phyloP scores from a whole-genome alignment of 164 flowering plant genomes.

The Aristolochia fimbriata region DNA sequence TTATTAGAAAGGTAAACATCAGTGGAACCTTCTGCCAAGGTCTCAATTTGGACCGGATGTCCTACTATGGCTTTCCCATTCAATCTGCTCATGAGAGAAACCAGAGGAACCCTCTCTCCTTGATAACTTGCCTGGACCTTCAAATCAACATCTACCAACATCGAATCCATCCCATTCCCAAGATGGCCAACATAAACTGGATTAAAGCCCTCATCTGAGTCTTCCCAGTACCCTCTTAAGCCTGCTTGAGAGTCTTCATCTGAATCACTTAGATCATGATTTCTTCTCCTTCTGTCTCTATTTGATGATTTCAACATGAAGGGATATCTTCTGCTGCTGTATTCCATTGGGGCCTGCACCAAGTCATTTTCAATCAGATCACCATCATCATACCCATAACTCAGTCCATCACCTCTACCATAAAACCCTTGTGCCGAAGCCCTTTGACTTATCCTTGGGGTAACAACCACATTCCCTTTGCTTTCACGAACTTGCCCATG shows the following conservation, averaged over 20 bases:
- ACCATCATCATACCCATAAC: slow-evolving; percentile 22
- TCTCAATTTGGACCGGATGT: slow-evolving; percentile 67
- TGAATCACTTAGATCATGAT: slow-evolving; percentile 21
- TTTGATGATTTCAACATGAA: slow-evolving; percentile 20
- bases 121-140: slow-evolving; percentile 57
- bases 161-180: slow-evolving; percentile 27
- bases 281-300: slow-evolving; percentile 14
- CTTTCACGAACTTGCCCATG: slow-evolving; percentile 22
- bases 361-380: slow-evolving; percentile 22
- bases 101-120: slow-evolving; percentile 66
- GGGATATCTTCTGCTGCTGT: slow-evolving; percentile 22
- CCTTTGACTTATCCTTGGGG: slow-evolving; percentile 10
- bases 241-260: slow-evolving; percentile 31
- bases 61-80: slow-evolving; percentile 82
- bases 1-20: slow-evolving; percentile 24
- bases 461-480: slow-evolving; percentile 11
- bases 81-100: slow-evolving; percentile 68
- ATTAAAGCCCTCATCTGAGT: slow-evolving; percentile 28
- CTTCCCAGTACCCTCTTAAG: slow-evolving; percentile 41
- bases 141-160: slow-evolving; percentile 67
- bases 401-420: slow-evolving; percentile 17
- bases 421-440: slow-evolving; percentile 14
- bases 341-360: slow-evolving; percentile 14
- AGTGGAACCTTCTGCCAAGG: slow-evolving; percentile 47
- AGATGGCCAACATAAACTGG: slow-evolving; percentile 26